These are phyloP conservation scores for Licmophora abbreviata DNA, from an alignment of 108 stramenopile species.

Conservation along the genomic window DNA sequence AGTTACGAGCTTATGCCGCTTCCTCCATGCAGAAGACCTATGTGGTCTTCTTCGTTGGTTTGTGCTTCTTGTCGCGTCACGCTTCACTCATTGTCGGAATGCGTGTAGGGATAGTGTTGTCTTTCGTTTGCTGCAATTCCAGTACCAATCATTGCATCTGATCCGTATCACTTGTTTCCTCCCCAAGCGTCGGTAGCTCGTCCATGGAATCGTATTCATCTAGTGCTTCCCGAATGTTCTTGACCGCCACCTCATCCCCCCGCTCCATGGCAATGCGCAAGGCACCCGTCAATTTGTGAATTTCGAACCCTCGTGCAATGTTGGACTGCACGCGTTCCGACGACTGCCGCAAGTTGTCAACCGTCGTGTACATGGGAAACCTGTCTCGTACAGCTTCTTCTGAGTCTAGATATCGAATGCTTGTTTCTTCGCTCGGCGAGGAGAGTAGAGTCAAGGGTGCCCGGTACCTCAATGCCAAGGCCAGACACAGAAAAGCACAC, in stretches of 20 bases:
- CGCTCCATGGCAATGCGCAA: slow-evolving; percentile 27
- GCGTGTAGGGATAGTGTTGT: too few relatives aligned
- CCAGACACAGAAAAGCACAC: neutral
- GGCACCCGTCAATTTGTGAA: slow-evolving; percentile 36
- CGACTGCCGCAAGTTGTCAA: slow-evolving; percentile 16
- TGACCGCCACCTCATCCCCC: slow-evolving; percentile 27
- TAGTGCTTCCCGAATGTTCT: slow-evolving; percentile 27
- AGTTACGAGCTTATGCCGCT: too few relatives aligned
- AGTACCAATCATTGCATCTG: slow-evolving; percentile 4
- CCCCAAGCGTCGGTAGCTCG: slow-evolving; percentile 13
- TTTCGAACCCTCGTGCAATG: slow-evolving; percentile 37
- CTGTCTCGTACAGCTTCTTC: slow-evolving; percentile 6
- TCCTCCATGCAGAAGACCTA: too few relatives aligned
- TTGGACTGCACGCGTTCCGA: slow-evolving; percentile 19
- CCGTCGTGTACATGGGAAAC: slow-evolving; percentile 29
- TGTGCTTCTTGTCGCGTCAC: too few relatives aligned
- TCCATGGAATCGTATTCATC: slow-evolving; percentile 27
- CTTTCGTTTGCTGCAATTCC: too few relatives aligned
- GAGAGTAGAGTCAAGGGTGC: neutral
- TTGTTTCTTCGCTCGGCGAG: neutral
- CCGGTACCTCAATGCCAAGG: slow-evolving; percentile 3
- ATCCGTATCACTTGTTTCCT: neutral
- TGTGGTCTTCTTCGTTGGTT: too few relatives aligned
- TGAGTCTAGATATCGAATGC: neutral
- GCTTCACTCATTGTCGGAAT: too few relatives aligned